phyloP scores from a whole-genome alignment of 805 yeast genomes.

The Wickerhamiella sergipiensis region DNA sequence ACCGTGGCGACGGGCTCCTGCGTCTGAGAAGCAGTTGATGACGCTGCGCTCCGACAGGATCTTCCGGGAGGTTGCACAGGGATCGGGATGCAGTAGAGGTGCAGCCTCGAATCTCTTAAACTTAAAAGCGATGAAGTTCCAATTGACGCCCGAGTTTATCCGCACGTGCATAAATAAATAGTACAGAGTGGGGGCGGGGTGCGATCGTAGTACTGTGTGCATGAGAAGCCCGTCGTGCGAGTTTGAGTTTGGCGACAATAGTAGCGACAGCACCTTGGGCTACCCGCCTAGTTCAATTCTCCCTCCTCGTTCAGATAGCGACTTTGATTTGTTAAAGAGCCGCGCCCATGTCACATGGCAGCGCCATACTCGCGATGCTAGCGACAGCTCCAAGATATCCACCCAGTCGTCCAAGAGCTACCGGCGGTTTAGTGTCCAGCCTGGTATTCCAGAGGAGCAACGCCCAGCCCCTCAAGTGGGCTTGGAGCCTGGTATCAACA shows the following conservation, averaged over 20 bases:
- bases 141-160: neutral
- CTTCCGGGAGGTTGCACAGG: neutral
- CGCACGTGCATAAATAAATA: neutral
- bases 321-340: neutral
- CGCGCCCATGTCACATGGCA: neutral
- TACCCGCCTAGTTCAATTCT: neutral
- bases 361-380: neutral
- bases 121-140: conserved; percentile 4
- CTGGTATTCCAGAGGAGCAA: neutral
- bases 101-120: conserved; percentile 8
- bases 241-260: neutral
- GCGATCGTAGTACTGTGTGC: neutral
- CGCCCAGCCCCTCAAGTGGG: conserved; percentile 23
- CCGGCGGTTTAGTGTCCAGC: conserved; percentile 9
- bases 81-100: conserved; percentile 7
- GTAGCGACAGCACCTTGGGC: neutral
- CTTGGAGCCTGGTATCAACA: conserved; percentile 50
- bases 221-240: neutral
- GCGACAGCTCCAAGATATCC: neutral
- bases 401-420: neutral
- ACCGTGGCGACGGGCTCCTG: neutral
- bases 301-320: neutral
- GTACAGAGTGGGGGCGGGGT: neutral
- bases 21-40: neutral
- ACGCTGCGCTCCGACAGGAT: neutral